Conservation (phyloP, 768 basidiomycete species). For the Rhizopogon sp. region DNA sequence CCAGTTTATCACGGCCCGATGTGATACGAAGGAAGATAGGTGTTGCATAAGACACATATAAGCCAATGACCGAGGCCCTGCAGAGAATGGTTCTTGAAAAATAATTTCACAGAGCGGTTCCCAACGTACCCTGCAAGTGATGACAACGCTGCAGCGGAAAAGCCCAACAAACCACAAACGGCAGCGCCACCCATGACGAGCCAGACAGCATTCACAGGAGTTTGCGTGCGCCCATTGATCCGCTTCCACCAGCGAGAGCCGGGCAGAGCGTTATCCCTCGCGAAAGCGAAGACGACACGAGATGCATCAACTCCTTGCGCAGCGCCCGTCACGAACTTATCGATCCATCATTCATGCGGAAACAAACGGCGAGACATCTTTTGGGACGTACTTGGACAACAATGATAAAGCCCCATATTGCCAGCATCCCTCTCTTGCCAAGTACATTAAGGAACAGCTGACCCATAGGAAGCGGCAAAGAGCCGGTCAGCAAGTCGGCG, state of each 20-base stretch:
- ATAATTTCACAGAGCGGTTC: not conserved
- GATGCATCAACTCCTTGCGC: slow-evolving; percentile 74
- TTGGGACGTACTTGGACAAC: slow-evolving; percentile 43
- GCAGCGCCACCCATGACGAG: slow-evolving; percentile 55
- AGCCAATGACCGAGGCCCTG: slow-evolving; percentile 66
- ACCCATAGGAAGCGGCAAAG: slow-evolving; percentile 64
- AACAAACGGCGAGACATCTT: too few relatives aligned
- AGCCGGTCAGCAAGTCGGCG: slow-evolving; percentile 38
- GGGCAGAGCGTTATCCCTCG: slow-evolving; percentile 68
- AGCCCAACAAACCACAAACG: slow-evolving; percentile 60
- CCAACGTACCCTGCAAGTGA: slow-evolving; percentile 60
- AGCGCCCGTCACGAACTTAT: slow-evolving; percentile 65
- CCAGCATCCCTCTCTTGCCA: slow-evolving; percentile 68
- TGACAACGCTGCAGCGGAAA: slow-evolving; percentile 55
- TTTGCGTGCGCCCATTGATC: slow-evolving; percentile 54
- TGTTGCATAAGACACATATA: slow-evolving; percentile 60
- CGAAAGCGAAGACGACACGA: slow-evolving; percentile 71
- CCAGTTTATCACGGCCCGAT: slow-evolving; percentile 52
- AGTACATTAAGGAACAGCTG: slow-evolving; percentile 62
- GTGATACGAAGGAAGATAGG: slow-evolving; percentile 72
- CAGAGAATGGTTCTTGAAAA: not conserved
- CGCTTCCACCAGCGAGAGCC: slow-evolving; percentile 68
- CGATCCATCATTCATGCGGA: not conserved
- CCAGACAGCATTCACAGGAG: slow-evolving; percentile 76
- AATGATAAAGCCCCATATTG: slow-evolving; percentile 67